These are phyloP conservation scores for Poa annua DNA, from an alignment of 176 grass and related monocot genomes.

Conservation along the genomic window DNA sequence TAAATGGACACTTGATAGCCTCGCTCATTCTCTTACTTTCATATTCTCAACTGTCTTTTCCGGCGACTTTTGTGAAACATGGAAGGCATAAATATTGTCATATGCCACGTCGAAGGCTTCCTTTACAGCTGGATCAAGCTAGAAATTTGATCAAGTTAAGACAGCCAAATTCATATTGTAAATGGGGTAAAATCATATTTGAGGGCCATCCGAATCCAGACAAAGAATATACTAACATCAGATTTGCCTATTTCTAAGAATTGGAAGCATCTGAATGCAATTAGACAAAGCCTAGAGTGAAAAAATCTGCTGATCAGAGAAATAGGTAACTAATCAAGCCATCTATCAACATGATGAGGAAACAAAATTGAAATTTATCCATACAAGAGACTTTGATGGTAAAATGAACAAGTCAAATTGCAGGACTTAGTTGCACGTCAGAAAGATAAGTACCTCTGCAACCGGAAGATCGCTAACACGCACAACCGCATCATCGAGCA, in stretches of 20 bases:
- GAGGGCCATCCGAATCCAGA: not conserved
- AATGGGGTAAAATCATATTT: not conserved
- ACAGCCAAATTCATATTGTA: not conserved
- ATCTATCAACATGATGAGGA: not conserved
- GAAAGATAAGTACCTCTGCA: slow-evolving; percentile 60
- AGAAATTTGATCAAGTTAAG: slow-evolving; percentile 44
- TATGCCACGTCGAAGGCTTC: slow-evolving; percentile 95
- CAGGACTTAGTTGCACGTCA: not conserved
- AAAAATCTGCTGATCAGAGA: not conserved
- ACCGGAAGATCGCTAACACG: slow-evolving; percentile 65
- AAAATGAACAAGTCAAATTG: not conserved
- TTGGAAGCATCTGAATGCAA: slow-evolving; percentile 10
- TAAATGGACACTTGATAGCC: not conserved
- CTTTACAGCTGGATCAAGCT: slow-evolving; percentile 93
- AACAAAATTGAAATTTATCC: not conserved
- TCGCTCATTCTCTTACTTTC: slow-evolving; percentile 52
- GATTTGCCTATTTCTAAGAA: slow-evolving; percentile 10
- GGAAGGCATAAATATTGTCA: slow-evolving; percentile 97
- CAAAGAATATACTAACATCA: not conserved
- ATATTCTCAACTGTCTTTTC: slow-evolving; percentile 93
- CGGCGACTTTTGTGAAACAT: slow-evolving; percentile 73
- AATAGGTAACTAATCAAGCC: not conserved
- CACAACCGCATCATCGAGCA: slow-evolving; percentile 62
- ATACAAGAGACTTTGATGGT: not conserved
- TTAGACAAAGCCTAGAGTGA: not conserved